Percentiles rank a stretch among this genome's conserved stretches.
phyloP scores from a whole-genome alignment of 2,329 filamentous ascomycete species.

The Epicoccum nigrum region DNA sequence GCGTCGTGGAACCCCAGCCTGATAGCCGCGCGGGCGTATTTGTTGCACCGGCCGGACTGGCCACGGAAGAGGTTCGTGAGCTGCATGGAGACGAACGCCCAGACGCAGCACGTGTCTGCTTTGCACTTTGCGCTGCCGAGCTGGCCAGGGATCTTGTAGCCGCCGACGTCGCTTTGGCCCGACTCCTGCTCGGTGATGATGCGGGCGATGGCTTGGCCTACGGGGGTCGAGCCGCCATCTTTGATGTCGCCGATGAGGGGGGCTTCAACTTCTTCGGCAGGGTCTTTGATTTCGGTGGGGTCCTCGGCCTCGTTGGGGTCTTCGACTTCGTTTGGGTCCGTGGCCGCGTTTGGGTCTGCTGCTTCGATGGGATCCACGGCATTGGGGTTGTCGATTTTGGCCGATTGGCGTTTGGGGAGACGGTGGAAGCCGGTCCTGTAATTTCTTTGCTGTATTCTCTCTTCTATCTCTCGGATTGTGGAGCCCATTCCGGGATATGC shows the following conservation, averaged over 20 bases:
- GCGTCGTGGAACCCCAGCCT: conserved; percentile 40
- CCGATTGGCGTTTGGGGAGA: background rate
- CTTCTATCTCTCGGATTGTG: conserved; percentile 15
- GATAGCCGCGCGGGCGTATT: conserved; percentile 30
- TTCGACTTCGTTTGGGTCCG: conserved; percentile 1
- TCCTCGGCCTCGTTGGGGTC: conserved; percentile 1
- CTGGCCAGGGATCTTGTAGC: conserved; percentile 17
- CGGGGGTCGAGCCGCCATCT: conserved; percentile 17
- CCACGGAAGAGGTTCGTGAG: conserved; percentile 28
- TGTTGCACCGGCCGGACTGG: conserved; percentile 31
- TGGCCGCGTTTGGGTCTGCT: background rate
- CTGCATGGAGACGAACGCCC: conserved; percentile 25
- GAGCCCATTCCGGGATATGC: conserved; percentile 26
- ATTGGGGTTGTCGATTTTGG: conserved; percentile 1
- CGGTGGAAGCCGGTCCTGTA: background rate
- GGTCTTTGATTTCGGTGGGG: conserved; percentile 12
- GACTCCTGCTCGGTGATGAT: conserved; percentile 27
- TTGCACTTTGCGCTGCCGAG: conserved; percentile 24
- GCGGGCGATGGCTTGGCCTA: conserved; percentile 26
- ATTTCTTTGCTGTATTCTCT: conserved; percentile 1
- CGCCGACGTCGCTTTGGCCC: conserved; percentile 10
- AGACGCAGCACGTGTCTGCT: conserved; percentile 35
- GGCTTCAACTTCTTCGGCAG: conserved; percentile 8
- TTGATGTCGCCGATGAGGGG: conserved; percentile 35
- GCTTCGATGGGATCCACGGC: too few relatives aligned